A percentile compares a stretch with the other conserved stretches of the same genome.
phyloP scores from a whole-genome alignment of 2,329 filamentous ascomycete genomes.

The Arthrobotrys musiformis region DNA sequence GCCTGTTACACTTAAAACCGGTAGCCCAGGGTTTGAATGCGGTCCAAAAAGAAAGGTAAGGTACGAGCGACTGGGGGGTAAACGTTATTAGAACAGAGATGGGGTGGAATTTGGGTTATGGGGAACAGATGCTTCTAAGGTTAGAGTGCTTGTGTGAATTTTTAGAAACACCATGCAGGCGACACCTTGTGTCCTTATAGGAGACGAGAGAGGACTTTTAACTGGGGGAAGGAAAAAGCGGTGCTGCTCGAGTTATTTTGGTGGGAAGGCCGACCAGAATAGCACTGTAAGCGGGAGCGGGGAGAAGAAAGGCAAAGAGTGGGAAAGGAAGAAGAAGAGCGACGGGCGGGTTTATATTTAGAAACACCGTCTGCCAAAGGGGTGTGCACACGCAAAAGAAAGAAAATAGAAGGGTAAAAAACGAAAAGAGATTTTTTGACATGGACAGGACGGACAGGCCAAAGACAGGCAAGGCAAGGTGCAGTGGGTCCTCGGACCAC shows the following conservation, averaged over 20 bases:
- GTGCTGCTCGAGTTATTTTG: slow-evolving; percentile 26
- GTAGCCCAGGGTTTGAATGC: slow-evolving; percentile 45
- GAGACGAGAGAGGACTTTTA: slow-evolving; percentile 15
- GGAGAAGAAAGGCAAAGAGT: slow-evolving; percentile 47
- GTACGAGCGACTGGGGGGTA: slow-evolving; percentile 48
- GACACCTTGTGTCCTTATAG: slow-evolving; percentile 54
- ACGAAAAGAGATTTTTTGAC: slow-evolving; percentile 42
- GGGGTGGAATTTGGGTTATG: slow-evolving; percentile 49
- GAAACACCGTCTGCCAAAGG: slow-evolving; percentile 41
- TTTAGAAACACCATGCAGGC: slow-evolving; percentile 55
- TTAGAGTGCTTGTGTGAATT: slow-evolving; percentile 56
- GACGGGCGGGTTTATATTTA: slow-evolving; percentile 56
- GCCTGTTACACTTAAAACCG: slow-evolving; percentile 44
- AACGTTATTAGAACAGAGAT: slow-evolving; percentile 48
- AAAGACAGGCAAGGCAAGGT: slow-evolving; percentile 45
- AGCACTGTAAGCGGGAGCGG: slow-evolving; percentile 55
- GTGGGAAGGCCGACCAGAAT: slow-evolving; percentile 49
- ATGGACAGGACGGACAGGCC: slow-evolving; percentile 41
- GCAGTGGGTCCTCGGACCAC: slow-evolving; percentile 52
- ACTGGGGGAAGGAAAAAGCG: slow-evolving; percentile 7
- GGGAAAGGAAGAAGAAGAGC: slow-evolving; percentile 45
- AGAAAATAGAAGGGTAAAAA: slow-evolving; percentile 26
- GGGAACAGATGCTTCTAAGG: slow-evolving; percentile 51
- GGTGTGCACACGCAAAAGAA: slow-evolving; percentile 41
- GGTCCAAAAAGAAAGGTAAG: slow-evolving; percentile 47